Conservation (phyloP, 108 stramenopile genomes). For the Schizochytrium sp. region DNA sequence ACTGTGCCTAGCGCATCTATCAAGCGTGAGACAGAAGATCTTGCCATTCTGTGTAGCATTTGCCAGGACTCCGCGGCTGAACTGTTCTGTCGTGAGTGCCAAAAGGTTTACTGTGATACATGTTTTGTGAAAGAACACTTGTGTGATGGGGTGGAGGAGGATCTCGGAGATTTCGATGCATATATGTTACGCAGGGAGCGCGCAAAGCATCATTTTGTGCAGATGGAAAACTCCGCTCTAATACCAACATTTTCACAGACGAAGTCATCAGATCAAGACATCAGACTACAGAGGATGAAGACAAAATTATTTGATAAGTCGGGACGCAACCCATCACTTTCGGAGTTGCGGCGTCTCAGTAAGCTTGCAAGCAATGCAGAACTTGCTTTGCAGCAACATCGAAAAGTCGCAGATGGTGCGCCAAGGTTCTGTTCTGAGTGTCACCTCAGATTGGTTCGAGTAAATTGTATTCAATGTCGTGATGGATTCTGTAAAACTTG, state of each 20-base stretch:
- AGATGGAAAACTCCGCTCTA: background rate
- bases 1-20: background rate
- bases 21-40: background rate
- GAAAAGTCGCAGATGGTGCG: background rate
- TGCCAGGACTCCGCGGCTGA: background rate
- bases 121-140: background rate
- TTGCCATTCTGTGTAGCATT: background rate
- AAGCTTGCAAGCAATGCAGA: conserved; percentile 12
- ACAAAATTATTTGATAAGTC: background rate
- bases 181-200: background rate
- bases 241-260: background rate
- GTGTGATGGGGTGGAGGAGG: background rate
- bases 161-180: conserved; percentile 41
- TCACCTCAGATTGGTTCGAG: background rate
- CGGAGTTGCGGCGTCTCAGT: background rate
- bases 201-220: conserved; percentile 29
- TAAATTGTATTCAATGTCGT: background rate
- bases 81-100: conserved; percentile 7
- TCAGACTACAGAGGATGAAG: background rate
- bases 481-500: conserved; percentile 13
- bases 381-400: background rate
- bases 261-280: background rate
- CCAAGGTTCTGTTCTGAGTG: conserved; percentile 21
- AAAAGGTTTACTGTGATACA: conserved; percentile 10
- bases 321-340: background rate